Conservation (phyloP, 1,284 basidiomycete genomes). For the Acaromyces ingoldii region DNA sequence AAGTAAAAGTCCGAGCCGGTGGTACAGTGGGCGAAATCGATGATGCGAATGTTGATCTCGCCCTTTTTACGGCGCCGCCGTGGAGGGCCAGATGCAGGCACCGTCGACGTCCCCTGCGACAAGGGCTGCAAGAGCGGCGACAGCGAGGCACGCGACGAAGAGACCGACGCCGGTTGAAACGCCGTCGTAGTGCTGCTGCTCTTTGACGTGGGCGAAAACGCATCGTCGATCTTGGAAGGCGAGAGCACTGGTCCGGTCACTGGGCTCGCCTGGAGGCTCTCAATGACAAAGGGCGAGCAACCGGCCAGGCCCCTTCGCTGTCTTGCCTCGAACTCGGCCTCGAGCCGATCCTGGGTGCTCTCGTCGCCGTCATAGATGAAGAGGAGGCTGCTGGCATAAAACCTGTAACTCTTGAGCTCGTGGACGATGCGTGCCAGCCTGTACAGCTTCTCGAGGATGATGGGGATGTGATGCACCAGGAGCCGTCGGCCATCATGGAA, state of each 20-base stretch:
- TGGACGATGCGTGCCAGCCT: conserved; percentile 85
- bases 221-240: too few species aligned
- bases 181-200: too few species aligned
- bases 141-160: not conserved
- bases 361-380: conserved; percentile 96
- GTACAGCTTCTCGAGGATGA: conserved; percentile 84
- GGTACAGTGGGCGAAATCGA: conserved; percentile 98
- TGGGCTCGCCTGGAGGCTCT: too few species aligned
- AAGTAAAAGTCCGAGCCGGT: conserved; percentile 86
- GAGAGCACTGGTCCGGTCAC: too few species aligned
- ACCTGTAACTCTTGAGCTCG: conserved; percentile 83
- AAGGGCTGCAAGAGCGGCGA: conserved; percentile 3
- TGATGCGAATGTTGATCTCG: conserved; percentile 89
- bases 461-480: conserved; percentile 85
- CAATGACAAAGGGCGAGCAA: conserved; percentile 3
- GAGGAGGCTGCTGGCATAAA: conserved; percentile 94
- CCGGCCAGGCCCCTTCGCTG: conserved; percentile 13
- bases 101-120: not conserved
- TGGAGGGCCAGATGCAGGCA: conserved; percentile 8
- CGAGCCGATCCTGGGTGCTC: conserved; percentile 66
- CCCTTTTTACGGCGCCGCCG: conserved; percentile 58
- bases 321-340: conserved; percentile 34
- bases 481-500: conserved; percentile 77
- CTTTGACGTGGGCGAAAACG: too few species aligned
- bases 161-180: too few species aligned